phyloP scores from a whole-genome alignment of 2,329 filamentous ascomycete species.

The Claviceps maximensis region DNA sequence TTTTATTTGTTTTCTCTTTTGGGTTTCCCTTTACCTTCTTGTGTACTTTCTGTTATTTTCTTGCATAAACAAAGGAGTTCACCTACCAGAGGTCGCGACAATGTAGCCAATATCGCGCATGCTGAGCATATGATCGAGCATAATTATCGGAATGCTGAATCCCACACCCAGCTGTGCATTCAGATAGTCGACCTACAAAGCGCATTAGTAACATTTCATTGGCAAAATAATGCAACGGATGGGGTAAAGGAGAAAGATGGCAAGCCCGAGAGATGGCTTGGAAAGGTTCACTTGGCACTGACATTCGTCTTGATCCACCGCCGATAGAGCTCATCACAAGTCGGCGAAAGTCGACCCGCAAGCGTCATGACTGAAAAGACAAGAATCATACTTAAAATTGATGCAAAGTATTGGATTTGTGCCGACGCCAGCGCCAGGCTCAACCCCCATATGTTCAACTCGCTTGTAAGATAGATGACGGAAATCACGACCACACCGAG shows the following conservation, averaged over 20 bases:
- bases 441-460: constrained; percentile 33
- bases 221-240: background rate
- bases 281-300: background rate
- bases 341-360: constrained; percentile 8
- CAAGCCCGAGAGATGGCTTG: too few relatives aligned
- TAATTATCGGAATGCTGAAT: constrained; percentile 36
- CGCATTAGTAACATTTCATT: background rate
- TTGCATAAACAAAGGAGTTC: too few relatives aligned
- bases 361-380: constrained; percentile 24
- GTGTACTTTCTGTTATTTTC: background rate
- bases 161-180: constrained; percentile 38
- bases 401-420: constrained; percentile 30
- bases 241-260: background rate
- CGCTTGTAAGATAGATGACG: constrained; percentile 26
- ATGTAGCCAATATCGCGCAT: constrained; percentile 26
- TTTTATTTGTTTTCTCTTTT: background rate
- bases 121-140: constrained; percentile 26
- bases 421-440: constrained; percentile 21
- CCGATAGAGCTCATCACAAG: constrained; percentile 16
- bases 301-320: constrained; percentile 22
- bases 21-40: too few relatives aligned
- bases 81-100: constrained; percentile 31
- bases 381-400: constrained; percentile 34
- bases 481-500: constrained; percentile 19
- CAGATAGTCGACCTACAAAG: constrained; percentile 32